Evolutionary conservation across 2,329 filamentous ascomycete genomes (phyloP).

Genomic region (Fusarium avenaceum): DNA sequence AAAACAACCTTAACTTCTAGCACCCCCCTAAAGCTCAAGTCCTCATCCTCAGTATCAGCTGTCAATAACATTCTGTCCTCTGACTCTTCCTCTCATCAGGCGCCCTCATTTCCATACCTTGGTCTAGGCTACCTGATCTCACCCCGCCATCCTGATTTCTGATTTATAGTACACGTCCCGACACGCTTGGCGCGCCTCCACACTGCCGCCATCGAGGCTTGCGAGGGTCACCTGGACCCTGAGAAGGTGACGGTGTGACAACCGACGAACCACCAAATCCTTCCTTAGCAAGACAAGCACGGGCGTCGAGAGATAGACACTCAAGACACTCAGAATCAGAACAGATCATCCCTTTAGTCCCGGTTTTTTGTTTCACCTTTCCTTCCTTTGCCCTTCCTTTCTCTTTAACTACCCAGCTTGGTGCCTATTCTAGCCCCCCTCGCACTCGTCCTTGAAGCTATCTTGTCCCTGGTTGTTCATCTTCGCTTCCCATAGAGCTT

Average conservation of each 20-base stretch:
- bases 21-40: background rate
- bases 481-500: conserved; percentile 2
- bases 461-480: conserved; percentile 5
- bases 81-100: conserved; percentile 4
- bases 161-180: conserved; percentile 29
- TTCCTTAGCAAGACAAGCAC: conserved; percentile 30
- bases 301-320: conserved; percentile 27
- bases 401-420: conserved; percentile 1
- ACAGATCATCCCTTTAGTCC: conserved; percentile 15
- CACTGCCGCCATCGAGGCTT: conserved; percentile 13
- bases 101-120: background rate
- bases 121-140: conserved; percentile 1
- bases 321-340: conserved; percentile 1
- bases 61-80: background rate
- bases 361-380: conserved; percentile 13
- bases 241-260: conserved; percentile 43
- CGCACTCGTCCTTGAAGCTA: conserved; percentile 6
- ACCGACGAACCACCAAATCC: conserved; percentile 35
- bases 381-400: background rate
- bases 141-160: conserved; percentile 32
- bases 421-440: background rate
- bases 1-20: conserved; percentile 24
- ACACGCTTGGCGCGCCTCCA: conserved; percentile 41
- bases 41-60: conserved; percentile 9
- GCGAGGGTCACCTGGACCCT: conserved; percentile 44